A percentile compares a stretch with the other conserved stretches of the same genome.
phyloP scores from a whole-genome alignment of 1,284 basidiomycete genomes.

The Leucoagaricus sp. region DNA sequence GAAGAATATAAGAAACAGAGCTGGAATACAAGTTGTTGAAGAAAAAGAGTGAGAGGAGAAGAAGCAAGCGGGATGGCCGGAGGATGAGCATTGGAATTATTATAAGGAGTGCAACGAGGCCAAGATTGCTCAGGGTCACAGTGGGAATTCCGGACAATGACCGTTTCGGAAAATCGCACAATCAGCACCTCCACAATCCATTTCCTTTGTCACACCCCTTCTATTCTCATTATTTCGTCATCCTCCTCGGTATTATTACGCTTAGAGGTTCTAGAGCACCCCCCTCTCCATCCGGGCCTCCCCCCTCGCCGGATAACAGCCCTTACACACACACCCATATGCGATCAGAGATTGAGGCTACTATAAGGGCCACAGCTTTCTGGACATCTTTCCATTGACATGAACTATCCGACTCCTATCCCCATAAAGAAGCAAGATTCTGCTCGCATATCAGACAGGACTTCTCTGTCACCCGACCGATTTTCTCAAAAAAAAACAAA shows the following conservation, averaged over 20 bases:
- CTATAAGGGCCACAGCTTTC: background rate
- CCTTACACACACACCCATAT: background rate
- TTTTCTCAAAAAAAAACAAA: background rate
- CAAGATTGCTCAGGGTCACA: slow-evolving; percentile 7
- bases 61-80: slow-evolving; percentile 5
- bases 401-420: background rate
- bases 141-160: slow-evolving; percentile 15
- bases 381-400: background rate
- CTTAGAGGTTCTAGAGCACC: background rate
- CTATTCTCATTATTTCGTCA: background rate
- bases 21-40: background rate
- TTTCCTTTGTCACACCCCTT: background rate
- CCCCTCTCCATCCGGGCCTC: background rate
- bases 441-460: background rate
- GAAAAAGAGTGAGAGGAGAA: slow-evolving; percentile 6
- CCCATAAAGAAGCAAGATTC: slow-evolving; percentile 6
- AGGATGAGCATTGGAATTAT: slow-evolving; percentile 12
- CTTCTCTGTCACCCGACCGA: slow-evolving; percentile 11
- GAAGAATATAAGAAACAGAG: slow-evolving; percentile 5
- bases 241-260: background rate
- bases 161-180: slow-evolving; percentile 12
- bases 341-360: background rate
- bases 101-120: slow-evolving; percentile 12
- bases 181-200: slow-evolving; percentile 9
- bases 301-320: background rate